Base-by-base conservation (phyloP, 192 early-diverging fungal genomes). In the Dissophora globulifera region DNA sequence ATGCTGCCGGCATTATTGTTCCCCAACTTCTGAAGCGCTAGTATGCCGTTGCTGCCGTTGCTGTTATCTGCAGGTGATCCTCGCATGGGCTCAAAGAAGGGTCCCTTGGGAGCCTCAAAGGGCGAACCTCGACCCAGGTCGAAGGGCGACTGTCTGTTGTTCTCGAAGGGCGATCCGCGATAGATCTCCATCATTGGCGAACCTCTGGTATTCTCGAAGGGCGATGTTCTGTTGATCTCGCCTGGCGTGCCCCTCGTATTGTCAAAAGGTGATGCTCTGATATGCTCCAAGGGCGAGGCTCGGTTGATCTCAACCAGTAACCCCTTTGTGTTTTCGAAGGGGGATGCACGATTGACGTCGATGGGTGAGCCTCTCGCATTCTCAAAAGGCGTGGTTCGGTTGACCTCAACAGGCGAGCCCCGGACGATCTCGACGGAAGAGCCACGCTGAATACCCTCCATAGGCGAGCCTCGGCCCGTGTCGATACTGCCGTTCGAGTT, bases 111-210 rank as follows among this genome's bases (percentile, higher is more conserved):
- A 10, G 41, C 35, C 13, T 69, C 67, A 16, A 69, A 69, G 0
- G 67, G 67, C 1, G 67, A 69, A 6, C 58, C 65, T 25, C 47
- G 54, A 40, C 46, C 55, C 48, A 58, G 38, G 11, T 67, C 65
- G n/a, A 58, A 50, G 8, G 65, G 54, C 13, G 55, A 40, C 2
- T 19, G 16, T 30, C 48, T 66, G 19, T 23, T 38, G 35, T 64
- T 52, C 12, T 64, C 62, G 16, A 64, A 64, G 4, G 62, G 62
- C 9, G 62, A 55, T 6, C 50, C 50, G 30, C 33, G 62, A 41
- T 46, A 50, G 40, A 45, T 26, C 10, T 64, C 50, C 40, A 54
- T 54, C 3, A n/a, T n/a, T n/a, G 52, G 52, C 19, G 52, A 38
- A 38, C 16, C 52, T 35, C 49, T 22, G 23, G 15, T 13, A 42